Base-by-base conservation (phyloP, 805 yeast species). In the Zygosaccharomyces rouxii region DNA sequence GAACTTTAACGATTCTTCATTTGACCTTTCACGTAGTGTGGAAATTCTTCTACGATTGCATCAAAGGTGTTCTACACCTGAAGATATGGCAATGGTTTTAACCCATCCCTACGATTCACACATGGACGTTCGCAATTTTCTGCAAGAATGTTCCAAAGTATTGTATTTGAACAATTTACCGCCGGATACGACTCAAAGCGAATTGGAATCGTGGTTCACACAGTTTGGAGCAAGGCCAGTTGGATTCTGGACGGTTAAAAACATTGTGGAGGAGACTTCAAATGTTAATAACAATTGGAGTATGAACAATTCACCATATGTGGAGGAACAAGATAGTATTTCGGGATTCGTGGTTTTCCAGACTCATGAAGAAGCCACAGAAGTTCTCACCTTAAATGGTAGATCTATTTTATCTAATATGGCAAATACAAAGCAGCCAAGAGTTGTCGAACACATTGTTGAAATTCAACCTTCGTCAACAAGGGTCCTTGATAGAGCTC, bases 381-480 rank as follows among this genome's bases (percentile, higher is more conserved):
- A 87, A 57, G 79, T 88, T 1, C 71, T 90, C 48, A 74, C 81
- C 1, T 76, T 89, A 80, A 89, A 86, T 63, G 97, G 97, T 5
- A 76, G 92, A 47, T 60, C 70, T 2, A 60, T 71, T 10, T 46
- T 67, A 21, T 66, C 70, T 0, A 65, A 64, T 40, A 59, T 63
- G 45, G 67, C 69, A 7, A 65, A 66, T 42, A 64, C 67, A 5
- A 66, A 65, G 38, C 69, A 66, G 42, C 69, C 69, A 1, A 50
- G 69, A 19, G 64, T 64, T 4, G 67, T 67, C 13, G 96, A 89
- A 50, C 76, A 80, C 52, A 79, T 83, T 7, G 75, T 90, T 25
- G 96, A 90, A 63, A 84, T 90, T 5, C 92, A 87, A 57, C 95
- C 97, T 1, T 87, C 96, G 0, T 83, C 94, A 37, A 77, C 83